phyloP scores from a whole-genome alignment of 2,329 filamentous ascomycete species.

The Boeremia exigua region DNA sequence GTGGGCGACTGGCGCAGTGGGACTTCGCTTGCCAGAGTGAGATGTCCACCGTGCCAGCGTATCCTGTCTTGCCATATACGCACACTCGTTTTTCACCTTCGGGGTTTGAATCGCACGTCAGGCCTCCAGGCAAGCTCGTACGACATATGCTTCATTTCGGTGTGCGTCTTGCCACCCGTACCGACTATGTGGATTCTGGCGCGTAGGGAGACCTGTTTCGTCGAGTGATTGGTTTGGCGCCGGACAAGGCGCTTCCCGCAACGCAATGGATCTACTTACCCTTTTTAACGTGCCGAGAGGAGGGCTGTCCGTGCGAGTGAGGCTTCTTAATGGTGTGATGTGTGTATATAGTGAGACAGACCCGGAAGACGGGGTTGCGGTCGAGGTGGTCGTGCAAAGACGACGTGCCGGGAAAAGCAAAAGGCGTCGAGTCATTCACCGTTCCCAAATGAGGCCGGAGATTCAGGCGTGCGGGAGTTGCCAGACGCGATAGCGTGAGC shows the following conservation, averaged over 20 bases:
- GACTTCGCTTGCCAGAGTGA: conserved; percentile 2
- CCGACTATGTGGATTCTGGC: conserved; percentile 9
- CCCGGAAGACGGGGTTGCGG: conserved; percentile 15
- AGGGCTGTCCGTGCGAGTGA: conserved; percentile 6
- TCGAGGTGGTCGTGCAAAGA: conserved; percentile 5
- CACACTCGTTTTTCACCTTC: background rate
- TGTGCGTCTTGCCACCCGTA: conserved; percentile 2
- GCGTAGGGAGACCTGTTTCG: conserved; percentile 1
- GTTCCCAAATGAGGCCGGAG: background rate
- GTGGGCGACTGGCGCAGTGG: background rate
- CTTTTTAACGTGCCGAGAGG: conserved; percentile 3
- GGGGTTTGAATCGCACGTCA: background rate
- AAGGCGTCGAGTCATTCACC: background rate
- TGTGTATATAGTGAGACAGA: conserved; percentile 14
- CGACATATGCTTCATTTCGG: conserved; percentile 5
- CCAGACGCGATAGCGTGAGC: background rate
- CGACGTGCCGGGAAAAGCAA: conserved; percentile 12
- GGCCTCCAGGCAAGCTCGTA: background rate
- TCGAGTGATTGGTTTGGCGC: conserved; percentile 15
- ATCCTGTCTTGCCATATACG: conserved; percentile 7
- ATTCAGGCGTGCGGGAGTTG: background rate
- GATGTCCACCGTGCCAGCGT: conserved; percentile 9
- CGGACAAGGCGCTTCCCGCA: conserved; percentile 6
- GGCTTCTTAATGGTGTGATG: conserved; percentile 12
- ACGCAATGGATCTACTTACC: conserved; percentile 4